Conservation (phyloP, 352 stramenopile genomes). For the Phytopythium chamaehyphon region DNA sequence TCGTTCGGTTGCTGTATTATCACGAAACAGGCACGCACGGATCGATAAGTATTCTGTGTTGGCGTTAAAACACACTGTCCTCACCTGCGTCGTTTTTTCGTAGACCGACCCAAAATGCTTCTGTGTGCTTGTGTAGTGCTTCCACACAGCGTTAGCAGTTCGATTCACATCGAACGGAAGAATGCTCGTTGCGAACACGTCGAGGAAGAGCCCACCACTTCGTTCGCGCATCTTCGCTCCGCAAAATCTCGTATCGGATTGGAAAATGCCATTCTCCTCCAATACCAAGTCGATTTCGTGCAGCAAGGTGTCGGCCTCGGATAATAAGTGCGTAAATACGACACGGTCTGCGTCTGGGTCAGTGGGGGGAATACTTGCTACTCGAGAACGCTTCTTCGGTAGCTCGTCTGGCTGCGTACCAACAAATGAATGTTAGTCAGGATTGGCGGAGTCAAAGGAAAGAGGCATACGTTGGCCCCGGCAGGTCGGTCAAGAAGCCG, state of each 20-base stretch:
- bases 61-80: too few relatives aligned
- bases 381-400: slow-evolving; percentile 3
- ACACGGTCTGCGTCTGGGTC: slow-evolving; percentile 16
- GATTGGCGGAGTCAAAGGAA: too few relatives aligned
- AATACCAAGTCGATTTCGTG: slow-evolving; percentile 22
- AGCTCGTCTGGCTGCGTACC: slow-evolving; percentile 11
- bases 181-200: slow-evolving; percentile 31
- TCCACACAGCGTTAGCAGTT: slow-evolving; percentile 22
- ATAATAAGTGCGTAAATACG: slow-evolving; percentile 24
- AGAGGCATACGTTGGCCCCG: slow-evolving; percentile 20
- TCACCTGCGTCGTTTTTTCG: slow-evolving; percentile 16
- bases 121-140: slow-evolving; percentile 29
- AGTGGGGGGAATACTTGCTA: neutral
- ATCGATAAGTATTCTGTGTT: too few relatives aligned
- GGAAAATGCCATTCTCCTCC: slow-evolving; percentile 20
- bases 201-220: slow-evolving; percentile 23
- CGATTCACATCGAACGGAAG: slow-evolving; percentile 24
- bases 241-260: slow-evolving; percentile 16
- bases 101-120: slow-evolving; percentile 31
- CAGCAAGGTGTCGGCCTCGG: slow-evolving; percentile 26
- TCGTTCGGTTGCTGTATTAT: slow-evolving; percentile 15
- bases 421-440: too few relatives aligned
- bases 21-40: too few relatives aligned
- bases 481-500: slow-evolving; percentile 22
- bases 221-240: slow-evolving; percentile 27